Evolutionary conservation across 1,284 basidiomycete genomes (phyloP), one percentile per base, ranked within the genome.

Genomic region (Schizopora paradoxa): DNA sequence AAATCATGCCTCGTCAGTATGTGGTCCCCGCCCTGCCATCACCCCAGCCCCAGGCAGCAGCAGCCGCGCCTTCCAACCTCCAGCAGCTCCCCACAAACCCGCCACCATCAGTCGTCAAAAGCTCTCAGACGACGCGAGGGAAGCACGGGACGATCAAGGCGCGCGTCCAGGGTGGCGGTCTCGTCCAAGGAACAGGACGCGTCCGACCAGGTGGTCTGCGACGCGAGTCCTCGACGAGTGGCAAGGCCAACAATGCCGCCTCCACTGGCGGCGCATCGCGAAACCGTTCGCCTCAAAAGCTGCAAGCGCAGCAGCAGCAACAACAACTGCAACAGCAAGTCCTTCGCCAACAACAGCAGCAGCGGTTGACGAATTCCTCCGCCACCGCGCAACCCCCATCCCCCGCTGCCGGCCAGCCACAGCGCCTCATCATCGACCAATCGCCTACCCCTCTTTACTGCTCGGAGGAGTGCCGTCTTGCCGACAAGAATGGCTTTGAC

Each of bases 401-500:
- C 59, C 14, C 43, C 44, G 18, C 59, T 50, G 11, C 55, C 55
- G 14, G 53, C 54, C 22, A 45, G 27, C 76, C 76, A 54, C 69
- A 72, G 36, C 74, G 77, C 33, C 79, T 77, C 3, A 68, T 86
- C 63, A 86, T 88, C 65, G 84, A 86, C 66, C 82, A 82, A 60
- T 70, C 72, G 1, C 85, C 81, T 8, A 76, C 76, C 2, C 83
- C 85, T 18, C 73, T 88, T 51, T 89, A 88, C 65, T 89, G 85
- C 65, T 87, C 84, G 2, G 82, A 86, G 52, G 74, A 80, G 58
- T 89, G 85, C 61, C 71, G 75, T n/a, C n/a, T 79, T 32, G 65
- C 65, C 34, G 84, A 86, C 61, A 58, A 77, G 54, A 66, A 69
- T 56, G 65, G 63, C 54, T 58, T 56, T 34, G 61, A 67, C 31